Percentiles rank a stretch among this genome's conserved stretches.
These are phyloP conservation scores for Penstemon eatonii DNA, from an alignment of 257 asterid species.

Conservation along the genomic window DNA sequence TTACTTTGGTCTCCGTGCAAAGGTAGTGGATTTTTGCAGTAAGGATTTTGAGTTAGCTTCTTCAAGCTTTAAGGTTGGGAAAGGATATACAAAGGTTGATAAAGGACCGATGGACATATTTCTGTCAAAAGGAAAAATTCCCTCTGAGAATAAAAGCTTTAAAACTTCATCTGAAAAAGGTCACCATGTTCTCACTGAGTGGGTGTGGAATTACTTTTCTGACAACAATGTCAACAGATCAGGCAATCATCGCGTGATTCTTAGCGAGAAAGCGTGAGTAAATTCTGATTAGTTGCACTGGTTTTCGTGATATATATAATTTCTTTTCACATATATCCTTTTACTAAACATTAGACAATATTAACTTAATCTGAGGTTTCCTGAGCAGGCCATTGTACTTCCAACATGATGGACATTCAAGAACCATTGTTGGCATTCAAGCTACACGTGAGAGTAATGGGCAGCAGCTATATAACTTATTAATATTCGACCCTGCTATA, in stretches of 20 bases:
- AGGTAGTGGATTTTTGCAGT: constrained; percentile 70
- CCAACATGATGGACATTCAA: constrained; percentile 93
- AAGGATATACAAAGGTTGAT: constrained; percentile 20
- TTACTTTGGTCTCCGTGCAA: constrained; percentile 84
- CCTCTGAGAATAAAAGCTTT: constrained; percentile 27
- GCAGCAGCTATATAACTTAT: constrained; percentile 54
- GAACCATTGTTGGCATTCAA: constrained; percentile 92
- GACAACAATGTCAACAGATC: constrained; percentile 38
- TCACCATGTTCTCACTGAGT: constrained; percentile 59
- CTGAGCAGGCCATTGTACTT: constrained; percentile 81
- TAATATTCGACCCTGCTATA: constrained; percentile 78
- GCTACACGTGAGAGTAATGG: constrained; percentile 56
- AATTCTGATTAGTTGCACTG: constrained; percentile 15
- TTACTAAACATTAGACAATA: background rate
- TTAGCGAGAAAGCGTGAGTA: constrained; percentile 77
- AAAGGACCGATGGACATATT: constrained; percentile 88
- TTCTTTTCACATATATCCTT: too few species aligned
- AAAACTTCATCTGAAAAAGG: constrained; percentile 40
- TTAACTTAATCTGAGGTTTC: constrained; percentile 31
- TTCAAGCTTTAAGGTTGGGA: constrained; percentile 9
- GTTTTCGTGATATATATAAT: background rate
- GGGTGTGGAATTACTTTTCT: constrained; percentile 90
- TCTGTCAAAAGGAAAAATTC: constrained; percentile 46
- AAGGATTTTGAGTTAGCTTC: constrained; percentile 33
- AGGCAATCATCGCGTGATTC: constrained; percentile 50